Evolutionary conservation across 805 yeast genomes (phyloP), one percentile per base, ranked within the genome.

Genomic region (Saturnispora sanitii): DNA sequence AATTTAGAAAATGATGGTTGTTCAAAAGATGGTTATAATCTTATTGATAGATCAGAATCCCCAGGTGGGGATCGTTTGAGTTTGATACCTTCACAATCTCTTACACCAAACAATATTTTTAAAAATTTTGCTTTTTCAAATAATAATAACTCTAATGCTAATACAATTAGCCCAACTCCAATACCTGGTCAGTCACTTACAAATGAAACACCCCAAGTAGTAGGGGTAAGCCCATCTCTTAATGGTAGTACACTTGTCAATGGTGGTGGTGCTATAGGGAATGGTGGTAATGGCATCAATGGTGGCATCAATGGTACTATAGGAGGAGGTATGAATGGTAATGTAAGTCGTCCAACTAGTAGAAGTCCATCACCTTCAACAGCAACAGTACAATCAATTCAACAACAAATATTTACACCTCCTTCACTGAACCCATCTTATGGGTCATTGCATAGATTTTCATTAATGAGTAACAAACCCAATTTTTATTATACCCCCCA

Each of bases 401-500:
- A n/a, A n/a, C n/a, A n/a, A n/a, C 34, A 37, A 27, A 11, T 44
- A 13, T 33, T 41, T 11, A 38, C 50, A 4, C 41, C 44, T 7
- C 62, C 62, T 8, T 35, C 47, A 2, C 39, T 52, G 45, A 56
- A 58, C 40, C 62, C 62, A 11, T 35, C 37, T 6, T 32, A 37
- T 19, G 59, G 55, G 2, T 55, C 62, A 4, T 33, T 57, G 18
- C 53, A 58, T 46, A 48, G 40, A 36, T 56, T 55, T 35, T 48
- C 49, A 4, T 34, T 38, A 22, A 42, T 50, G 3, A 43, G 51
- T 20, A 48, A n/a, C n/a, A n/a, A 46, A 35, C 40, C 41, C 4
- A 47, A 68, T 3, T 72, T 75, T 53, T 74, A 70, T 37, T 77
- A 77, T 51, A 64, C 75, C 51, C 68, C 77, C 1, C 76, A 70